These are phyloP conservation scores for Trifolium pratense DNA, from an alignment of 306 rosid species.

Conservation along the genomic window DNA sequence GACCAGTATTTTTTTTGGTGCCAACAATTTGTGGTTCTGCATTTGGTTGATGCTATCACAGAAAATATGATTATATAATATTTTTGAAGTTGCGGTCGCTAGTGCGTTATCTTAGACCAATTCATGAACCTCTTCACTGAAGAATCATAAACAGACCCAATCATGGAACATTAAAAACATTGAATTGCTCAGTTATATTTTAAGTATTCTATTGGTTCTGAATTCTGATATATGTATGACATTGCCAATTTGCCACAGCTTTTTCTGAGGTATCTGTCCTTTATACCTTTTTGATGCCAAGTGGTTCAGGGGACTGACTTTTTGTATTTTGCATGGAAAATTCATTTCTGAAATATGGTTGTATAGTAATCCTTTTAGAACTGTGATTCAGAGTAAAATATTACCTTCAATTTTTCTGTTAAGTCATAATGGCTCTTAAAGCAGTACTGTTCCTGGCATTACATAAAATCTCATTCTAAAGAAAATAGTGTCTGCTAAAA, in stretches of 20 bases:
- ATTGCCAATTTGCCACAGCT: background rate
- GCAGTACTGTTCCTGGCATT: conserved; percentile 3
- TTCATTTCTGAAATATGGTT: background rate
- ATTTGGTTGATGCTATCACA: background rate
- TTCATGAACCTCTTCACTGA: background rate
- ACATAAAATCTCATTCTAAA: conserved; percentile 12
- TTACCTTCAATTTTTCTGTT: conserved; percentile 1
- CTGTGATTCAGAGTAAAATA: background rate
- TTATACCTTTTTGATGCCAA: no score
- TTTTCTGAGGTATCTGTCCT: conserved; percentile 18
- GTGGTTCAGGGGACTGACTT: background rate
- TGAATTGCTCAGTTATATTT: conserved; percentile 9
- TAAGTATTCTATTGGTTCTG: conserved; percentile 2
- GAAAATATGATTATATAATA: background rate
- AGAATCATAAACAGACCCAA: conserved; percentile 3
- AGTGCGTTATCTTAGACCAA: conserved; percentile 2
- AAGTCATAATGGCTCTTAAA: background rate
- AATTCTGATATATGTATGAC: conserved; percentile 1
- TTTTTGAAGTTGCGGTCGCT: background rate
- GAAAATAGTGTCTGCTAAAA: background rate
- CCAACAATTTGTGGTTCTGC: conserved; percentile 2
- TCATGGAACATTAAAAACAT: background rate
- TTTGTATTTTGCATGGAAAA: background rate
- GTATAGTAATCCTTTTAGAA: conserved; percentile 13
- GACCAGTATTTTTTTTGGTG: background rate